phyloP scores from a whole-genome alignment of 2,329 filamentous ascomycete genomes.

The Colletotrichum sp. region DNA sequence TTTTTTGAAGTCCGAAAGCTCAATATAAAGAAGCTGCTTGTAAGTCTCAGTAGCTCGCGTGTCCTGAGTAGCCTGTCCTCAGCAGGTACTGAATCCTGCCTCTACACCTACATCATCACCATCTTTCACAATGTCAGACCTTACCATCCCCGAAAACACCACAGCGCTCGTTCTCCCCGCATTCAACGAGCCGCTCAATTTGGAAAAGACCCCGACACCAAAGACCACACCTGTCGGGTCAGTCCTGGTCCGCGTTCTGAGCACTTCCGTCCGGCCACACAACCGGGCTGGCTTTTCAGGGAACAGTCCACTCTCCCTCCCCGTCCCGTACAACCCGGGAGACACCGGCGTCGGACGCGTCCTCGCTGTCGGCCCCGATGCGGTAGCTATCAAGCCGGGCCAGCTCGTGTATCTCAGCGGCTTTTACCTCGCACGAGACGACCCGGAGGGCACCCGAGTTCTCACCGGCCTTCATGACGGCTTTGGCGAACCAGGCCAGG shows the following conservation, averaged over 20 bases:
- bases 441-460: conserved; percentile 25
- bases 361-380: conserved; percentile 35
- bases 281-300: neutral
- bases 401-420: conserved; percentile 38
- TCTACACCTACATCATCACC: neutral
- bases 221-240: neutral
- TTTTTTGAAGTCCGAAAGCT: neutral
- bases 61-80: neutral
- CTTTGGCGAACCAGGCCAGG: conserved; percentile 19
- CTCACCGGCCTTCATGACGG: conserved; percentile 33
- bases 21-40: neutral
- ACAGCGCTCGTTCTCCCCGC: neutral
- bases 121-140: neutral
- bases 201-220: neutral
- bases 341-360: conserved; percentile 37
- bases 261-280: neutral
- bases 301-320: conserved; percentile 18
- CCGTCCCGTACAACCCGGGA: conserved; percentile 36
- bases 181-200: neutral
- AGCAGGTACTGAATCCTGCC: neutral
- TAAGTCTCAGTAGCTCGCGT: neutral
- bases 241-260: neutral
- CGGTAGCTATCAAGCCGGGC: conserved; percentile 30
- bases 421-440: conserved; percentile 32
- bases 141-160: neutral